Conservation (phyloP, 1,284 basidiomycete genomes). For the Tylopilus sp. region DNA sequence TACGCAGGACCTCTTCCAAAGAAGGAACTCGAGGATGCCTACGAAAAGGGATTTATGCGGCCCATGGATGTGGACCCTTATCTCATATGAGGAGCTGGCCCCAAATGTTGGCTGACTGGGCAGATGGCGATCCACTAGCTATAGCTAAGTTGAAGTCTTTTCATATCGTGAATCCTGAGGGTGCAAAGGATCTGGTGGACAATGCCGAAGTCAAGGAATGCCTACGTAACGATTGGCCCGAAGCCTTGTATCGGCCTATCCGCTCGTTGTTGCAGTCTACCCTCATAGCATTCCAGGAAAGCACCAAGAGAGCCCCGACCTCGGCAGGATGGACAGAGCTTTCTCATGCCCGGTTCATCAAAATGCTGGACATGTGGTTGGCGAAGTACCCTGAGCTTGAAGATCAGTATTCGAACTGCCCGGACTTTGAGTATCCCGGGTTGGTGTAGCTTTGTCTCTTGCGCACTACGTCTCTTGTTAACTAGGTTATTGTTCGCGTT, state of each 20-base stretch:
- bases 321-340: neutral
- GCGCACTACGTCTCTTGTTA: neutral
- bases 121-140: neutral
- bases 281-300: neutral
- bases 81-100: neutral
- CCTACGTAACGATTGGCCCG: neutral
- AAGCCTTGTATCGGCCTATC: neutral
- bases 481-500: neutral
- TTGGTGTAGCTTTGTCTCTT: neutral
- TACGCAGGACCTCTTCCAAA: constrained; percentile 1
- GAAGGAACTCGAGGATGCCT: neutral
- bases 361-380: neutral
- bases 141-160: neutral
- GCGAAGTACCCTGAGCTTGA: neutral
- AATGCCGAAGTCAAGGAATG: neutral
- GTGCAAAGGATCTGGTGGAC: too few species aligned
- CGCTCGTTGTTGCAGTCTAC: neutral
- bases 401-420: neutral
- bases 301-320: too few species aligned
- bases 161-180: neutral
- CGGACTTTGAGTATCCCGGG: neutral
- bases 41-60: neutral
- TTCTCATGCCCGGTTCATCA: neutral
- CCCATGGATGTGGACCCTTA: neutral
- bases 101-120: neutral